A percentile compares a stretch with the other conserved stretches of the same genome.
These are phyloP conservation scores for Rubia peregrina DNA, from an alignment of 305 asterid genomes.

Conservation along the genomic window DNA sequence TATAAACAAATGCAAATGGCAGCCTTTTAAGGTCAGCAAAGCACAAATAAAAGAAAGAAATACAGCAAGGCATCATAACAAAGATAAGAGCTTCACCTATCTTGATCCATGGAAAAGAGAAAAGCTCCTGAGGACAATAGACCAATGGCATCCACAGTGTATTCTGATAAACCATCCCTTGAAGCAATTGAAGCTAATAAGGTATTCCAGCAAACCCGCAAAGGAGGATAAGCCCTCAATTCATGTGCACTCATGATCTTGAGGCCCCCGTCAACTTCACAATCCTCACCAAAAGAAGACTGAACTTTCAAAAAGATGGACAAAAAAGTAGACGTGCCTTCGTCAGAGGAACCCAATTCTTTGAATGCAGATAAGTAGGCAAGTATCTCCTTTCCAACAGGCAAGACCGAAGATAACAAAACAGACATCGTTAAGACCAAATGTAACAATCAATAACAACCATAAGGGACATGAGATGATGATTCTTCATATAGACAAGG, in stretches of 20 bases:
- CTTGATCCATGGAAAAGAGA: constrained; percentile 55
- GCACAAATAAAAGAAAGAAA: constrained; percentile 10
- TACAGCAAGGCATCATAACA: not conserved
- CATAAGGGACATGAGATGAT: not conserved
- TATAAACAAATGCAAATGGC: not conserved
- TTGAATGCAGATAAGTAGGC: constrained; percentile 58
- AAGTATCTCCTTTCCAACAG: constrained; percentile 66
- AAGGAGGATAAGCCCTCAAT: constrained; percentile 70
- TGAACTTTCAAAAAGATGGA: constrained; percentile 34
- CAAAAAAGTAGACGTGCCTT: constrained; percentile 57
- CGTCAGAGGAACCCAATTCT: constrained; percentile 52
- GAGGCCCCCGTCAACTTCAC: constrained; percentile 39
- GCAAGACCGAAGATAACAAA: constrained; percentile 48
- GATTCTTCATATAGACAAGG: not conserved
- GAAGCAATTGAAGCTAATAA: constrained; percentile 44
- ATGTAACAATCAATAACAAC: not conserved
- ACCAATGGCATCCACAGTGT: constrained; percentile 51
- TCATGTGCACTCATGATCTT: constrained; percentile 34
- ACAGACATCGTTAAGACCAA: not conserved
- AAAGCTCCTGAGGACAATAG: constrained; percentile 58
- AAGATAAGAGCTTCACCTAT: constrained; percentile 41
- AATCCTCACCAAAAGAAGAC: constrained; percentile 39
- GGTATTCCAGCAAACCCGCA: constrained; percentile 68
- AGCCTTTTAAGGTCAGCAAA: not conserved
- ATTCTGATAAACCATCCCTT: constrained; percentile 43